Evolutionary conservation across 1,139 yeast genomes (phyloP).

Genomic region (Geotrichum macrosporum): DNA sequence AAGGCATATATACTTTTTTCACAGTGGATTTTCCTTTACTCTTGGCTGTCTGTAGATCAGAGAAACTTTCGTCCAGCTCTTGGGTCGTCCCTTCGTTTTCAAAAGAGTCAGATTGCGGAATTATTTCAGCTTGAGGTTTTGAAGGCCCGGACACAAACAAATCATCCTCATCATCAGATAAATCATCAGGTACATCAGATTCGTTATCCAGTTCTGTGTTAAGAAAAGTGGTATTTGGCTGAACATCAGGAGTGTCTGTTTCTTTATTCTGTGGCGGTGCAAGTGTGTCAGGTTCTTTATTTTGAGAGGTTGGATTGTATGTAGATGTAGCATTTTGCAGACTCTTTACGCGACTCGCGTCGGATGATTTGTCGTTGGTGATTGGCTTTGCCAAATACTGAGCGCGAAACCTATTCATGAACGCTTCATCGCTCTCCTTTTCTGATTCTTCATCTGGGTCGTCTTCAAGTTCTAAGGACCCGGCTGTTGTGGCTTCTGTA

Average conservation of each 20-base stretch:
- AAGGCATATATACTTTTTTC: not conserved
- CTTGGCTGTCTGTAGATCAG: not conserved
- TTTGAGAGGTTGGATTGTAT: no score
- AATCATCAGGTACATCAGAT: not conserved
- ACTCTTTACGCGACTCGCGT: not conserved
- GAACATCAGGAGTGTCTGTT: no score
- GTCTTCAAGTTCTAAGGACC: not conserved
- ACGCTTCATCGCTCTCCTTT: conserved; percentile 12
- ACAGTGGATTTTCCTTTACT: not conserved
- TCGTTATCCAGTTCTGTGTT: no score
- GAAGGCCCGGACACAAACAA: not conserved
- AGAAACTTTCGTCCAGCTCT: no score
- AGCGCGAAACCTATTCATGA: conserved; percentile 14
- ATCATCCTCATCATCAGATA: conserved; percentile 8
- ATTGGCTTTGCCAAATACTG: conserved; percentile 3
- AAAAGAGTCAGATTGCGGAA: no score
- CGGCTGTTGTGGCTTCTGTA: not conserved
- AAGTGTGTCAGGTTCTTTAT: no score
- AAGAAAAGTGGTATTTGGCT: no score
- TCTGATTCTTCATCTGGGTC: conserved; percentile 3
- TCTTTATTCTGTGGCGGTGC: no score
- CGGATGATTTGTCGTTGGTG: not conserved
- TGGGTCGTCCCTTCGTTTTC: no score
- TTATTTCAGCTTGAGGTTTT: not conserved
- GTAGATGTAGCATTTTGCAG: no score